Evolutionary conservation across 2,329 filamentous ascomycete species (phyloP).

Genomic region (Aspergillus ustus): DNA sequence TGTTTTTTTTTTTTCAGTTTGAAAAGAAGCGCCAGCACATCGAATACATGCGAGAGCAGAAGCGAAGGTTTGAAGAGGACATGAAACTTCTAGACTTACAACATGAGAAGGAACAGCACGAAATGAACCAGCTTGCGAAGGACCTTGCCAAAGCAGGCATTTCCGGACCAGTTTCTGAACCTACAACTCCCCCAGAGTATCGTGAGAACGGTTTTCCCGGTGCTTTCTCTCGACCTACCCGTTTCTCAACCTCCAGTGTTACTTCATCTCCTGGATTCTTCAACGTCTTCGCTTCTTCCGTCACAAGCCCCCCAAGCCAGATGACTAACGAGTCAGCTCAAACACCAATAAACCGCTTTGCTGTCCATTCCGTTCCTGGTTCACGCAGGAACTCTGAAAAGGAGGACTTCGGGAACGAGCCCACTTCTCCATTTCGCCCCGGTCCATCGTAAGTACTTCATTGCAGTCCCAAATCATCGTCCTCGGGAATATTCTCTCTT

Average conservation of each 20-base stretch:
- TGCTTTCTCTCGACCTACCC: constrained; percentile 80
- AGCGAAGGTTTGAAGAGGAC: constrained; percentile 86
- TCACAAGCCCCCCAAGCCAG: constrained; percentile 75
- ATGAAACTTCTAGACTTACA: constrained; percentile 89
- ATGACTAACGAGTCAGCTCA: constrained; percentile 57
- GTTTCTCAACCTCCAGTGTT: constrained; percentile 87
- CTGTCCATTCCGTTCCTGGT: constrained; percentile 82
- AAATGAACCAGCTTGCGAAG: constrained; percentile 82
- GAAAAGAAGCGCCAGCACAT: constrained; percentile 94
- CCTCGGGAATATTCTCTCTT: constrained; percentile 1
- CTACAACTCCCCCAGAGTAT: constrained; percentile 94
- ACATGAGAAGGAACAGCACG: constrained; percentile 79
- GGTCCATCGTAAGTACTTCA: constrained; percentile 73
- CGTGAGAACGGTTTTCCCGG: constrained; percentile 79
- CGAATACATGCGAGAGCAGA: constrained; percentile 87
- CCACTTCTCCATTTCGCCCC: constrained; percentile 67
- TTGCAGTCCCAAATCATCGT: neutral
- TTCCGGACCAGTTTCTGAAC: constrained; percentile 84
- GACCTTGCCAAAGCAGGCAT: constrained; percentile 66
- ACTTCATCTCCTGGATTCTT: constrained; percentile 78
- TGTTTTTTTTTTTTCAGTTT: constrained; percentile 60
- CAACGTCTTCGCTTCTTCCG: constrained; percentile 73
- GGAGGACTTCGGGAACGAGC: constrained; percentile 75
- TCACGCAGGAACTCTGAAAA: constrained; percentile 90
- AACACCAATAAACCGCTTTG: constrained; percentile 65